phyloP scores from a whole-genome alignment of 805 yeast genomes.

The Nakazawaea siamensis region DNA sequence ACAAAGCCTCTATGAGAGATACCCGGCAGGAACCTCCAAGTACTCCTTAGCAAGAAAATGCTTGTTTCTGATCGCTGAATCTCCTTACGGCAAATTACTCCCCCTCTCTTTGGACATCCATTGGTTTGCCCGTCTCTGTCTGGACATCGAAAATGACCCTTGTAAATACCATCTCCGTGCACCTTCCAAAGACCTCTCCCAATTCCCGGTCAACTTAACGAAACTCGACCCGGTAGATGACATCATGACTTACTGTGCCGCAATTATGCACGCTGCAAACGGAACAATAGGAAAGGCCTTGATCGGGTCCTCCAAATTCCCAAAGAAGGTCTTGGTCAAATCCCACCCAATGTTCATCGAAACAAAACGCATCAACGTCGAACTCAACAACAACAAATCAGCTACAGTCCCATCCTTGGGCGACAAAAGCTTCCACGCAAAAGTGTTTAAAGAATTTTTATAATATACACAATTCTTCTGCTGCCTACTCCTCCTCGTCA shows the following conservation, averaged over 20 bases:
- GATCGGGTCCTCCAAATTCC: slow-evolving; percentile 15
- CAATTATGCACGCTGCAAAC: slow-evolving; percentile 17
- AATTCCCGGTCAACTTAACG: slow-evolving; percentile 12
- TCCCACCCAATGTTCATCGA: slow-evolving; percentile 3
- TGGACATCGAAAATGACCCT: slow-evolving; percentile 38
- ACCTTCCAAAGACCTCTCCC: slow-evolving; percentile 14
- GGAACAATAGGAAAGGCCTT: slow-evolving; percentile 12
- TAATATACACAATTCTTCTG: slow-evolving; percentile 1
- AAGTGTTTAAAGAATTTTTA: neutral
- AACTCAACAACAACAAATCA: neutral
- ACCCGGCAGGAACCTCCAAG: slow-evolving; percentile 47
- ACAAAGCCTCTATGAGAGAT: slow-evolving; percentile 31
- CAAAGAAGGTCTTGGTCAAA: slow-evolving; percentile 13
- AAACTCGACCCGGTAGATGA: slow-evolving; percentile 9
- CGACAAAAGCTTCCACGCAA: neutral
- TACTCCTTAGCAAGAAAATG: slow-evolving; percentile 32
- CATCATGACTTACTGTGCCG: slow-evolving; percentile 15
- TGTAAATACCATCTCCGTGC: slow-evolving; percentile 38
- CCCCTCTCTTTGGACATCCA: slow-evolving; percentile 20
- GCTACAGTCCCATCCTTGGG: neutral
- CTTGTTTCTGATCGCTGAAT: slow-evolving; percentile 26
- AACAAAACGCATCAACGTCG: neutral
- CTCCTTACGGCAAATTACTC: slow-evolving; percentile 29
- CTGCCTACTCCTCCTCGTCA: slow-evolving; percentile 16
- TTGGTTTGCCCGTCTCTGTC: slow-evolving; percentile 32